A percentile compares a stretch with the other conserved stretches of the same genome.
Evolutionary conservation across 108 stramenopile genomes (phyloP).

Genomic region (Pseudonitzschia multiseries): DNA sequence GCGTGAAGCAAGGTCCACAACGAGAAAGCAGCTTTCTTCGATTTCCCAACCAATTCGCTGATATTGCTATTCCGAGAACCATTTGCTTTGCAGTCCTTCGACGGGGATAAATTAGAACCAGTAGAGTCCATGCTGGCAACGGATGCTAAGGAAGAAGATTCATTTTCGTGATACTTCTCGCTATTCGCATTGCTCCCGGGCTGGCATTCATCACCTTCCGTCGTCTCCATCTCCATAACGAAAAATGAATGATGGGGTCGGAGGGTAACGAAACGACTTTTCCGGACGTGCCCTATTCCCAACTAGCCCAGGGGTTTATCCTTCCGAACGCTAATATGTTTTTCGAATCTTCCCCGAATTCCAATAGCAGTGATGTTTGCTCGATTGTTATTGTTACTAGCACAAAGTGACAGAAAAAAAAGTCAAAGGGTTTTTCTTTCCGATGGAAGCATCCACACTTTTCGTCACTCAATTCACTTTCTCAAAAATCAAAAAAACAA

Average conservation of each 20-base stretch:
- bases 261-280: neutral
- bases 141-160: neutral
- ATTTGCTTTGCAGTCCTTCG: neutral
- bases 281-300: neutral
- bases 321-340: neutral
- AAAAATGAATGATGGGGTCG: neutral
- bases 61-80: conserved; percentile 34
- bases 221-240: neutral
- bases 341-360: neutral
- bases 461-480: neutral
- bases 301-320: neutral
- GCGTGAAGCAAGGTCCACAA: conserved; percentile 86
- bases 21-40: conserved; percentile 79
- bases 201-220: neutral
- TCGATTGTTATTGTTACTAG: neutral
- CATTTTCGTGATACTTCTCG: neutral
- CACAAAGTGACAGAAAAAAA: neutral
- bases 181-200: neutral
- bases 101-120: neutral
- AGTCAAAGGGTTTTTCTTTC: neutral
- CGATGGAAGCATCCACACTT: neutral
- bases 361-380: neutral
- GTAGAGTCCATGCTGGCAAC: neutral
- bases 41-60: conserved; percentile 61
- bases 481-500: neutral